A percentile compares a stretch with the other conserved stretches of the same genome.
phyloP scores from a whole-genome alignment of 2,329 filamentous ascomycete species.

The Fusarium domesticum region DNA sequence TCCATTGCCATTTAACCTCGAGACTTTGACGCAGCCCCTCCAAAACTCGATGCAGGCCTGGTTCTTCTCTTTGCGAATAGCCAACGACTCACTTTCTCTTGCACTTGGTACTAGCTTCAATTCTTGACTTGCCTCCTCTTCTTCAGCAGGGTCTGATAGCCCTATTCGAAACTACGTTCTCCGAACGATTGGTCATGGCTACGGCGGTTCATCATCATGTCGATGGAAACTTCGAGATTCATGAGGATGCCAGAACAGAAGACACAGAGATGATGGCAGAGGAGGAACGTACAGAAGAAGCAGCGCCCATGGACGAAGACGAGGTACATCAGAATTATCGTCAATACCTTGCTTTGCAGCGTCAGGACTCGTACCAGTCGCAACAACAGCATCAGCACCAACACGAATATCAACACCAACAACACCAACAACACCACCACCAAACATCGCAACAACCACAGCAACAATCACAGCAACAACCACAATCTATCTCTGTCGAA shows the following conservation, averaged over 20 bases:
- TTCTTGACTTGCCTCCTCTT: constrained; percentile 7
- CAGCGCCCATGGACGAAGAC: constrained; percentile 21
- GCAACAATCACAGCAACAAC: constrained; percentile 11
- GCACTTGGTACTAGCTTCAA: constrained; percentile 1
- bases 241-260: constrained; percentile 49
- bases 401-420: constrained; percentile 15
- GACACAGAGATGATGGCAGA: constrained; percentile 51
- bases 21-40: constrained; percentile 21
- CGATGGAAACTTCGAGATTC: constrained; percentile 45
- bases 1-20: constrained; percentile 1
- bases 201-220: constrained; percentile 25
- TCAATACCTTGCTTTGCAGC: constrained; percentile 9
- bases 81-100: background rate
- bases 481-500: constrained; percentile 29
- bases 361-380: background rate
- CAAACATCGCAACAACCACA: constrained; percentile 12
- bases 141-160: background rate
- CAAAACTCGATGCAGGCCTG: constrained; percentile 12
- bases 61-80: constrained; percentile 2
- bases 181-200: constrained; percentile 19
- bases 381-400: constrained; percentile 26
- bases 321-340: constrained; percentile 26
- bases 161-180: constrained; percentile 2
- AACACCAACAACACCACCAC: constrained; percentile 11
- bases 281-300: constrained; percentile 33